These are phyloP conservation scores for Nyssa sinensis DNA, from an alignment of 148 eudicot genomes.

Conservation along the genomic window DNA sequence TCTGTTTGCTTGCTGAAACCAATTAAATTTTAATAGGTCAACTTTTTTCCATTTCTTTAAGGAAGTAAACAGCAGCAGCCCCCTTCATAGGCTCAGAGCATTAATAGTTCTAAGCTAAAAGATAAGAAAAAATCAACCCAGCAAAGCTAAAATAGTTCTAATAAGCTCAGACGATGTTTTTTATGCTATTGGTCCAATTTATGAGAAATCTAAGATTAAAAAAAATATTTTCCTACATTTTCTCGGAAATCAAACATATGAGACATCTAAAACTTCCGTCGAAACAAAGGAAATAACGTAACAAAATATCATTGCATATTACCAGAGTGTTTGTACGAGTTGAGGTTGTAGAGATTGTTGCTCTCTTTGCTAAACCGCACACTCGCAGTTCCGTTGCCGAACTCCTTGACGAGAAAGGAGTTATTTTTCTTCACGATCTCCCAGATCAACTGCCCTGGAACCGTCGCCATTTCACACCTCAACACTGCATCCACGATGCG, in stretches of 20 bases:
- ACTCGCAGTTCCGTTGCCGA: slow-evolving; percentile 73
- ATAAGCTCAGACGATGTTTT: too few relatives aligned
- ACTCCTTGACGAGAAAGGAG: slow-evolving; percentile 79
- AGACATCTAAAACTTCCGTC: not conserved
- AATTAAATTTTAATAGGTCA: too few relatives aligned
- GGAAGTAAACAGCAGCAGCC: not conserved
- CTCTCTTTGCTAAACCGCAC: slow-evolving; percentile 78
- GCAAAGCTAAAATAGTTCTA: too few relatives aligned
- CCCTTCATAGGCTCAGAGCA: not conserved
- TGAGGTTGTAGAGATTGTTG: slow-evolving; percentile 80
- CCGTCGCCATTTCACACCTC: slow-evolving; percentile 63
- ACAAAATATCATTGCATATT: slow-evolving; percentile 1
- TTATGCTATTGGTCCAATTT: too few relatives aligned
- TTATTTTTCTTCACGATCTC: slow-evolving; percentile 96
- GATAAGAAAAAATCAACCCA: not conserved
- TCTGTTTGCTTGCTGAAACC: not conserved
- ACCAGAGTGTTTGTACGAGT: slow-evolving; percentile 93
- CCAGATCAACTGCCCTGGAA: slow-evolving; percentile 87
- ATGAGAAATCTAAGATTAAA: too few relatives aligned
- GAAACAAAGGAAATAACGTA: not conserved
- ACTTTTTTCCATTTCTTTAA: too few relatives aligned
- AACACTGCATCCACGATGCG: not conserved
- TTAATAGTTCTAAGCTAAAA: not conserved
- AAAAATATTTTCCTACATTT: not conserved
- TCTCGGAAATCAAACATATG: not conserved